Evolutionary conservation across 2,329 filamentous ascomycete species (phyloP).

Genomic region (Nothophoma quercina): DNA sequence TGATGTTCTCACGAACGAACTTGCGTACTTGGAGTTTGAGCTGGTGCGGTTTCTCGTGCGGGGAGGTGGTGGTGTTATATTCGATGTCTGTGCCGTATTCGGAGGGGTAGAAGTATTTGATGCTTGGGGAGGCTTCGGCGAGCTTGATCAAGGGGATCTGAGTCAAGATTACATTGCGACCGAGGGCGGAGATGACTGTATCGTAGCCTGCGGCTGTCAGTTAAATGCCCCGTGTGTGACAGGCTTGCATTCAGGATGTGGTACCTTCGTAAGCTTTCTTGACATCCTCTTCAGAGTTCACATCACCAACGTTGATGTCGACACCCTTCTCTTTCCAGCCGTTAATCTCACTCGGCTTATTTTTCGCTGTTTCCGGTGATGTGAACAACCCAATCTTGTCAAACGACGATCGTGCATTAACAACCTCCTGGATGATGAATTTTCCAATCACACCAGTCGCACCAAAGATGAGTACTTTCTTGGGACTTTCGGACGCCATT

Average conservation of each 20-base stretch:
- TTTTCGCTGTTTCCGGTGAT: slow-evolving; percentile 59
- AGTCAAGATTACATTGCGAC: slow-evolving; percentile 66
- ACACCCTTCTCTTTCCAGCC: slow-evolving; percentile 57
- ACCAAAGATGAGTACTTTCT: slow-evolving; percentile 61
- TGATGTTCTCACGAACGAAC: slow-evolving; percentile 62
- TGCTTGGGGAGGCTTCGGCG: slow-evolving; percentile 61
- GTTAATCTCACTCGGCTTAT: slow-evolving; percentile 60
- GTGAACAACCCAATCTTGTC: slow-evolving; percentile 64
- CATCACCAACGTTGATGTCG: slow-evolving; percentile 64
- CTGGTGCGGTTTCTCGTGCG: slow-evolving; percentile 71
- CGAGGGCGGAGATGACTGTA: slow-evolving; percentile 71
- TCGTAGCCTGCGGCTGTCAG: slow-evolving; percentile 58
- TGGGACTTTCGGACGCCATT: slow-evolving; percentile 27
- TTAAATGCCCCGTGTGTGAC: not conserved
- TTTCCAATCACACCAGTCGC: slow-evolving; percentile 62
- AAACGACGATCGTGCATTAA: slow-evolving; percentile 56
- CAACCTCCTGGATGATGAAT: slow-evolving; percentile 60
- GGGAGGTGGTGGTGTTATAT: slow-evolving; percentile 66
- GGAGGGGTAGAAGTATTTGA: slow-evolving; percentile 73
- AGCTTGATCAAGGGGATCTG: slow-evolving; percentile 69
- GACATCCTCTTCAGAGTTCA: slow-evolving; percentile 62
- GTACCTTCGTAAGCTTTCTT: slow-evolving; percentile 62
- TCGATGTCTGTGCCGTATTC: slow-evolving; percentile 54
- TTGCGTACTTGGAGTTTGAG: slow-evolving; percentile 73
- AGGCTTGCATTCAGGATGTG: not conserved